A percentile compares a stretch with the other conserved stretches of the same genome.
Conservation (phyloP, 2,329 filamentous ascomycete species). For the Exophiala lecanii-corni region DNA sequence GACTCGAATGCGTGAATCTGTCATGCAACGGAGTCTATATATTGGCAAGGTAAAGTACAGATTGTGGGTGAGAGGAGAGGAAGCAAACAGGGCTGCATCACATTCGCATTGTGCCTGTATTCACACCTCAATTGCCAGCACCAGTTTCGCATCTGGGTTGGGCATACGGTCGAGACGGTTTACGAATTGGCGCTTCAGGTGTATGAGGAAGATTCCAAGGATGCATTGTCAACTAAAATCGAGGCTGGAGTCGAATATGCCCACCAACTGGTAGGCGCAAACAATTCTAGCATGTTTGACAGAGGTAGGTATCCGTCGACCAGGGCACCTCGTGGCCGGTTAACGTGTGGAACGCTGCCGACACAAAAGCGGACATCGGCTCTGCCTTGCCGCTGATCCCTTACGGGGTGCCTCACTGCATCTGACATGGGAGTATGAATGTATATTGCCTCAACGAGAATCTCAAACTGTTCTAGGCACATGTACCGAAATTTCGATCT, state of each 20-base stretch:
- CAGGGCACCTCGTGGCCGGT: constrained; percentile 22
- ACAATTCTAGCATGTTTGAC: constrained; percentile 23
- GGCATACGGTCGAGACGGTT: constrained; percentile 19
- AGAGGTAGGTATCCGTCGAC: constrained; percentile 17
- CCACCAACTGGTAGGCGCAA: constrained; percentile 15
- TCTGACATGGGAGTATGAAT: constrained; percentile 4
- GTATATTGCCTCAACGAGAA: constrained; percentile 11
- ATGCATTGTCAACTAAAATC: constrained; percentile 16
- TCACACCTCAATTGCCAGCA: constrained; percentile 11
- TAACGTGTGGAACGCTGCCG: constrained; percentile 15
- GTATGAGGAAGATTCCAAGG: constrained; percentile 13
- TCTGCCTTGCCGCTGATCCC: constrained; percentile 17
- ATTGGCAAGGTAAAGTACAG: constrained; percentile 5
- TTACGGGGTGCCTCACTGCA: constrained; percentile 19
- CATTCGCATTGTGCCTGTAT: constrained; percentile 14
- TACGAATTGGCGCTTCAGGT: constrained; percentile 19
- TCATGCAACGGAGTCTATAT: constrained; percentile 21
- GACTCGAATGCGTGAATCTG: constrained; percentile 12
- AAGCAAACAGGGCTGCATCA: constrained; percentile 15
- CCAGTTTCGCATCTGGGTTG: constrained; percentile 15
- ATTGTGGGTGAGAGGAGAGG: constrained; percentile 2
- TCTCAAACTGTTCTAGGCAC: constrained; percentile 7
- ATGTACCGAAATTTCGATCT: constrained; percentile 13
- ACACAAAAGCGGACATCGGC: constrained; percentile 21
- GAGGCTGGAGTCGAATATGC: constrained; percentile 24